A percentile compares a stretch with the other conserved stretches of the same genome.
Evolutionary conservation across 192 early-diverging fungal genomes (phyloP).

Genomic region (Mortierella alpina): DNA sequence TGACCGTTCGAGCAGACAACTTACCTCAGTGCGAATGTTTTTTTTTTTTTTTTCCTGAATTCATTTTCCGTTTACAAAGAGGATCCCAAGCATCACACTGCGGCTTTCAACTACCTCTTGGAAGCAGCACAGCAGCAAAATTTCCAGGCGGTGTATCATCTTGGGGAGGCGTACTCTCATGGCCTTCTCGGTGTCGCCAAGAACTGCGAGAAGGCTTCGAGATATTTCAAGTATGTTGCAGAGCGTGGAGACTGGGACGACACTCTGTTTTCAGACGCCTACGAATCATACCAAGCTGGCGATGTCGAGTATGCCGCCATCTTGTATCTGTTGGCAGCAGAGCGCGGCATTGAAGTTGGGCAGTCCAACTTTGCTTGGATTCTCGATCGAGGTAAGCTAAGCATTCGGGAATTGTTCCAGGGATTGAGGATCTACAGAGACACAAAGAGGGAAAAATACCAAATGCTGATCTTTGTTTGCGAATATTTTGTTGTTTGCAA

Average conservation of each 20-base stretch:
- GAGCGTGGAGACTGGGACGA: constrained; percentile 91
- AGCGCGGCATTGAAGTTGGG: constrained; percentile 87
- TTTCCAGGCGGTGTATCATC: constrained; percentile 82
- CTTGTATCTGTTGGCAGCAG: constrained; percentile 85
- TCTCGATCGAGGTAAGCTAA: constrained; percentile 71
- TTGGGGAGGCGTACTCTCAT: constrained; percentile 76
- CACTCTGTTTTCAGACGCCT: constrained; percentile 70
- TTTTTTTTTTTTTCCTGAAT: constrained; percentile 1
- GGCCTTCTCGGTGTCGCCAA: constrained; percentile 58
- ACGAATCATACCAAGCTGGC: constrained; percentile 65
- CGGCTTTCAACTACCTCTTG: constrained; percentile 66
- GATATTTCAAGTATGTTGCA: constrained; percentile 80
- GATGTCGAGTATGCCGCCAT: constrained; percentile 79
- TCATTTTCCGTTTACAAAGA: constrained; percentile 14
- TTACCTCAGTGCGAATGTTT: background rate
- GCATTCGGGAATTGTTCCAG: background rate
- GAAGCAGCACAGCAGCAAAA: constrained; percentile 72
- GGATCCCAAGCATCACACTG: constrained; percentile 21
- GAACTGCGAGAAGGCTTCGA: constrained; percentile 75
- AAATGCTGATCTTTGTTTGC: background rate
- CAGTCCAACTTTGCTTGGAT: constrained; percentile 93
- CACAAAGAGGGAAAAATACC: too few relatives aligned
- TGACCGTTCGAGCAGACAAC: background rate
- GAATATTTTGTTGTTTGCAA: background rate
- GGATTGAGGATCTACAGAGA: too few relatives aligned